These are phyloP conservation scores for Monoraphidium neglectum DNA, from an alignment of 139 green algal species.

Conservation along the genomic window DNA sequence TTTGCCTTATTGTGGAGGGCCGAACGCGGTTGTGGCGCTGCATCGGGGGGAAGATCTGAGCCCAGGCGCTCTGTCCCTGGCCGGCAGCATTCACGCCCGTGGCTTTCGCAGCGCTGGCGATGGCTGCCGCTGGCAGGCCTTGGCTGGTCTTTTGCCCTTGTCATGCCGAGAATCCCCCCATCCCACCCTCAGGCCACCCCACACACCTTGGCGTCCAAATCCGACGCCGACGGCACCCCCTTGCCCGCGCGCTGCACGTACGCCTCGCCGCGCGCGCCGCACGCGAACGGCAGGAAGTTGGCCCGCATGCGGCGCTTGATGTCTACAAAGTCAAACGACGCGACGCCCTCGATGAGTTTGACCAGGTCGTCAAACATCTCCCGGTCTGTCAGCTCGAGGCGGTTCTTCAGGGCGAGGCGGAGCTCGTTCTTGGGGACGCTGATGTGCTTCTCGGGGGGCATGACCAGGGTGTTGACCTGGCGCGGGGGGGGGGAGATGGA, in stretches of 20 bases:
- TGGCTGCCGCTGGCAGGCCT: too few species aligned
- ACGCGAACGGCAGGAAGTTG: conserved; percentile 43
- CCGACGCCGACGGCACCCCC: conserved; percentile 11
- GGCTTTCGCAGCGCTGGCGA: too few species aligned
- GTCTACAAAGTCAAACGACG: conserved; percentile 43
- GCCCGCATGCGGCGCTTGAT: conserved; percentile 32
- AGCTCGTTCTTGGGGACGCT: conserved; percentile 36
- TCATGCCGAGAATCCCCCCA: too few species aligned
- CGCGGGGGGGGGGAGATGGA: too few species aligned
- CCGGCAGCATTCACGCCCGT: too few species aligned
- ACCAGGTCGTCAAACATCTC: conserved; percentile 27
- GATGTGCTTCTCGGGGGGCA: conserved; percentile 33
- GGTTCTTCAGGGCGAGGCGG: conserved; percentile 29
- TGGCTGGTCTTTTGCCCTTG: too few species aligned
- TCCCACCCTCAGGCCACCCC: too few species aligned
- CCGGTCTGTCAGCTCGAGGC: conserved; percentile 21
- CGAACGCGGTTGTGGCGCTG: too few species aligned
- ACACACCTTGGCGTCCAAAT: conserved; percentile 54
- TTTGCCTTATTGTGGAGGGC: too few species aligned
- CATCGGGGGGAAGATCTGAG: too few species aligned
- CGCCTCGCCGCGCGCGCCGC: conserved; percentile 22
- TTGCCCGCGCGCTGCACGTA: conserved; percentile 30
- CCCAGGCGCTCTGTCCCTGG: too few species aligned
- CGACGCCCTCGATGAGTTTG: conserved; percentile 37
- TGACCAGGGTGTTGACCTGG: conserved; percentile 18